Evolutionary conservation across 371 early-diverging fungal genomes (phyloP), one percentile per base, ranked within the genome.

Genomic region (Mucor lusitanicus): DNA sequence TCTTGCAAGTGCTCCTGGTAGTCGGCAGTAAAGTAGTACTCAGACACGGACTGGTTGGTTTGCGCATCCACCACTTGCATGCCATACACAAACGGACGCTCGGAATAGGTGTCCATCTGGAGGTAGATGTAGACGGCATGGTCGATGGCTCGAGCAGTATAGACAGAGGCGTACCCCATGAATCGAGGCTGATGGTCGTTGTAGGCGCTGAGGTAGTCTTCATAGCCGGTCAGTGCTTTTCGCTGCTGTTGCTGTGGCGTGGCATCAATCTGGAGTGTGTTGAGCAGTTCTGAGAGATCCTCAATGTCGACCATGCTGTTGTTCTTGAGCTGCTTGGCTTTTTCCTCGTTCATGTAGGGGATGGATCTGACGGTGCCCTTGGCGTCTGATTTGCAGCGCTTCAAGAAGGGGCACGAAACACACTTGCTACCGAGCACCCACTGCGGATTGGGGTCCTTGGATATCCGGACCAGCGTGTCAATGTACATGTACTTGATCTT

Each of bases 401-500:
- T 59, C 2, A 73, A 66, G 54, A 73, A 84, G n/a, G 72, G 67
- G 40, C 87, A 86, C 12, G 72, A 71, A 3, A n/a, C 63, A 50
- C 87, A 84, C 28, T 81, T 78, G 42, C 64, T 68, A 19, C 78
- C 79, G 48, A 77, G 73, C 9, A 78, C 64, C 86, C 86, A 86
- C 1, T 67, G 59, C 1, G 77, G 72, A 1, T 82, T 46, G 12
- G 53, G 67, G 15, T 70, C 69, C 13, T 42, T 48, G n/a, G 83
- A 58, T 12, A 82, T 80, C 0, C 50, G 48, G 0, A 79, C 72
- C 2, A 86, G 61, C 23, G 79, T 76, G 3, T 65, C 46, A 21
- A 53, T 73, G 58, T 83, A 78, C 39, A 86, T 82, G 6, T 69
- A 58, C 58, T 78, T 80, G 11, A 84, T 77, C 28, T 74, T 76